Evolutionary conservation across 176 grass and related monocot species (phyloP).

Genomic region (Cenchrus fungigraminus): DNA sequence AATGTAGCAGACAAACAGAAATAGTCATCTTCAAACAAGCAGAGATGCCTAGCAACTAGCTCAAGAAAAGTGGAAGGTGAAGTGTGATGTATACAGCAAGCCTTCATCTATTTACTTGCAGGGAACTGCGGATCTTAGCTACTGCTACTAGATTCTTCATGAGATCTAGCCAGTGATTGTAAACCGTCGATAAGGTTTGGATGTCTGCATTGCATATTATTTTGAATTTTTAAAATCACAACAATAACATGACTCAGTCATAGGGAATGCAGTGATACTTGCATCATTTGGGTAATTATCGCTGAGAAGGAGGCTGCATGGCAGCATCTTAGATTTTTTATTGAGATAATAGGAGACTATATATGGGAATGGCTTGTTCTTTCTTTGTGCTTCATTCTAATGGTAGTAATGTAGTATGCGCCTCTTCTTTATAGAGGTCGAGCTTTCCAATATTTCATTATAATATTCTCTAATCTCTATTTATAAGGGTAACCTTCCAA

Average conservation of each 20-base stretch:
- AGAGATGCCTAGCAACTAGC: conserved; percentile 14
- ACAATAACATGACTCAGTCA: neutral
- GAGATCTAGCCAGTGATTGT: neutral
- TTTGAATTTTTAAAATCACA: neutral
- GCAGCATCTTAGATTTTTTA: neutral
- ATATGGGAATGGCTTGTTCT: neutral
- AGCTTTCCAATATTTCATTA: neutral
- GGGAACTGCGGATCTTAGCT: neutral
- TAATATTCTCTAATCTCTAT: neutral
- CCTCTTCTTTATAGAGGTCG: neutral
- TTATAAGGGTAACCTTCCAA: neutral
- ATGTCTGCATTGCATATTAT: neutral
- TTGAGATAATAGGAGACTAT: neutral
- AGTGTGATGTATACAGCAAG: neutral
- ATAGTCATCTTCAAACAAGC: neutral
- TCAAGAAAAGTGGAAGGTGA: neutral
- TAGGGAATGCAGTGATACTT: neutral
- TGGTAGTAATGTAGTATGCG: neutral
- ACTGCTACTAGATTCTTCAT: neutral
- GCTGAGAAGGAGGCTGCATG: neutral
- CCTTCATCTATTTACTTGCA: neutral
- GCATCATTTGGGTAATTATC: neutral
- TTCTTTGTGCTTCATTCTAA: neutral
- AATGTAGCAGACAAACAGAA: neutral
- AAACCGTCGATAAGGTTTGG: neutral